Conservation (phyloP, 345 rosid genomes). For the Draba incana region DNA sequence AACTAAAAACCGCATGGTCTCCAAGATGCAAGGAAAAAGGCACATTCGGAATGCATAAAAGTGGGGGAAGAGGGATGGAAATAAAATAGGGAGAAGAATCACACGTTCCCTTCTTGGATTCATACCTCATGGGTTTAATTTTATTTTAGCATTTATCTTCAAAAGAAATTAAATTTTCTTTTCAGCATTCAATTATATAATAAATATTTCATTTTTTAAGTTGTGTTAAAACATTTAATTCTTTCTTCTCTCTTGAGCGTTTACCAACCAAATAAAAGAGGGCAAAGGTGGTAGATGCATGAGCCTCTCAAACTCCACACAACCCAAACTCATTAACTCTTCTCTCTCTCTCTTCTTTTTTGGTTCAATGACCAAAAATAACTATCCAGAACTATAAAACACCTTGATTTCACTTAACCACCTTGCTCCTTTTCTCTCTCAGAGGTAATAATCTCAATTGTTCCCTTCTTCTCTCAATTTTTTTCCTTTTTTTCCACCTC, state of each 20-base stretch:
- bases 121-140: conserved; percentile 15
- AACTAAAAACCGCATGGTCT: too few species aligned
- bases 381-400: conserved; percentile 24
- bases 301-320: conserved; percentile 51
- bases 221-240: neutral
- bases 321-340: conserved; percentile 16
- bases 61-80: neutral
- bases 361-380: neutral
- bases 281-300: conserved; percentile 83
- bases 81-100: conserved; percentile 13
- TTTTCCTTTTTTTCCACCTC: neutral
- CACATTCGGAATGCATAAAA: neutral
- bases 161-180: neutral
- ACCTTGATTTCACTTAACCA: conserved; percentile 36
- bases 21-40: conserved; percentile 49
- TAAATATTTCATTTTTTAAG: neutral
- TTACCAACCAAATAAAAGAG: conserved; percentile 44
- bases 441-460: conserved; percentile 13
- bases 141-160: conserved; percentile 11
- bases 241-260: conserved; percentile 26
- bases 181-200: conserved; percentile 5
- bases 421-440: conserved; percentile 37
- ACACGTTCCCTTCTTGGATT: conserved; percentile 29
- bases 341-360: conserved; percentile 3
- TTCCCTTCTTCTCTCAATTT: conserved; percentile 18